These are phyloP conservation scores for Datisca glomerata DNA, from an alignment of 306 rosid species.

Conservation along the genomic window DNA sequence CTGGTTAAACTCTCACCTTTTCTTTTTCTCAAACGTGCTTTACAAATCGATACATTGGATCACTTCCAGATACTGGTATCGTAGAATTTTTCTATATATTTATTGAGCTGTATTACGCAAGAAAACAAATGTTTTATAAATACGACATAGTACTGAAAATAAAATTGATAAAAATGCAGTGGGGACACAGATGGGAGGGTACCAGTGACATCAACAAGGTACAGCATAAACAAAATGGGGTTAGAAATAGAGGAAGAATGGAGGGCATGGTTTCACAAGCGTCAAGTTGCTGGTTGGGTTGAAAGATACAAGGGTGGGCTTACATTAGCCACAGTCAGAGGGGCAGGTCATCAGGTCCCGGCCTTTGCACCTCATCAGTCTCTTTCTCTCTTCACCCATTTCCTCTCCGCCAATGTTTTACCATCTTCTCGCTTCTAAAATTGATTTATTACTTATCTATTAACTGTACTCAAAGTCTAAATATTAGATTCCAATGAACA, in stretches of 20 bases:
- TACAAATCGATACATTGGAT: too few species aligned
- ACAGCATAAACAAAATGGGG: conserved; percentile 38
- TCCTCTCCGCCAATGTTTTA: conserved; percentile 28
- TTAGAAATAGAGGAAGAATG: conserved; percentile 27
- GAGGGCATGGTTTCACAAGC: conserved; percentile 45
- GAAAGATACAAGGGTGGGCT: conserved; percentile 41
- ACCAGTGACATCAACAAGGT: conserved; percentile 51
- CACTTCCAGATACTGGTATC: too few species aligned
- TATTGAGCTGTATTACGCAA: too few species aligned
- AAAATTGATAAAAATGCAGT: conserved; percentile 30
- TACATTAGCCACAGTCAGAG: conserved; percentile 47
- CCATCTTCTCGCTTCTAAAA: conserved; percentile 30
- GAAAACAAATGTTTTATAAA: too few species aligned
- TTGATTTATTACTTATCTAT: too few species aligned
- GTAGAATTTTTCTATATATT: too few species aligned
- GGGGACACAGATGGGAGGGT: conserved; percentile 67
- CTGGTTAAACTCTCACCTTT: background rate
- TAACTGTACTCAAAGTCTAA: too few species aligned
- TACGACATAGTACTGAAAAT: too few species aligned
- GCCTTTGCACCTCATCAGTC: conserved; percentile 31
- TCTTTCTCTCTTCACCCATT: conserved; percentile 44
- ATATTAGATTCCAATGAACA: too few species aligned
- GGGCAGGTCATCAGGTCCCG: conserved; percentile 78
- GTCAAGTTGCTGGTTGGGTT: conserved; percentile 52
- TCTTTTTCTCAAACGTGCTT: background rate